These are phyloP conservation scores for Rhizoclosmatium globosum DNA, from an alignment of 192 early-diverging fungal genomes.

Conservation along the genomic window DNA sequence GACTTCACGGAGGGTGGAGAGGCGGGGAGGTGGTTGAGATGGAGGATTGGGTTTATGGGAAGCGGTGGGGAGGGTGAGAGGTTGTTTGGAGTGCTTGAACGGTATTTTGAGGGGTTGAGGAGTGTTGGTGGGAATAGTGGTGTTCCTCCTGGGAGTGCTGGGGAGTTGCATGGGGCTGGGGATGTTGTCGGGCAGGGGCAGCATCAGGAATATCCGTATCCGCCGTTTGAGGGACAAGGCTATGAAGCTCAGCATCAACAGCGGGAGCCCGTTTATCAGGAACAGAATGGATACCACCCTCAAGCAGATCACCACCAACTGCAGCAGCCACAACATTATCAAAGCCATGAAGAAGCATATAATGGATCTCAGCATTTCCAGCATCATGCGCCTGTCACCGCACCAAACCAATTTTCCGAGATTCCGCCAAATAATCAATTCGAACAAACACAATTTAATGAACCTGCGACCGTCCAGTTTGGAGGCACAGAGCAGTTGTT, in stretches of 20 bases:
- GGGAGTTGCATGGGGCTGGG: too few species aligned
- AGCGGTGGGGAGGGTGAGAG: too few species aligned
- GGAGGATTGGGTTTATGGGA: too few species aligned
- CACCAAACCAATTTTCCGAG: background rate
- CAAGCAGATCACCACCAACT: too few species aligned
- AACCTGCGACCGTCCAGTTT: background rate
- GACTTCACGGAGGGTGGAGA: conserved; percentile 31
- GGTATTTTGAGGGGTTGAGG: too few species aligned
- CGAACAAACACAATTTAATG: background rate
- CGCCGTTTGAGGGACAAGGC: background rate
- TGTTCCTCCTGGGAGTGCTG: too few species aligned
- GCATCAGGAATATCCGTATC: conserved; percentile 17
- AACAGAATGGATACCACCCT: too few species aligned
- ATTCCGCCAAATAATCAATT: background rate
- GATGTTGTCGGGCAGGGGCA: background rate
- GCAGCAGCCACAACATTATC: background rate
- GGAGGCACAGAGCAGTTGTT: background rate
- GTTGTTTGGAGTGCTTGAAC: too few species aligned
- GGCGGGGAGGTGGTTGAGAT: background rate
- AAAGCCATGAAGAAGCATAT: background rate
- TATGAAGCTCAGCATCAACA: background rate
- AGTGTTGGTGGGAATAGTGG: too few species aligned
- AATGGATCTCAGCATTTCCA: background rate
- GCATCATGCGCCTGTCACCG: background rate
- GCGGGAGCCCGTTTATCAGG: too few species aligned